Percentiles rank a stretch among this genome's conserved stretches.
phyloP scores from a whole-genome alignment of 805 yeast genomes.

The Kluyveromyces lactis region DNA sequence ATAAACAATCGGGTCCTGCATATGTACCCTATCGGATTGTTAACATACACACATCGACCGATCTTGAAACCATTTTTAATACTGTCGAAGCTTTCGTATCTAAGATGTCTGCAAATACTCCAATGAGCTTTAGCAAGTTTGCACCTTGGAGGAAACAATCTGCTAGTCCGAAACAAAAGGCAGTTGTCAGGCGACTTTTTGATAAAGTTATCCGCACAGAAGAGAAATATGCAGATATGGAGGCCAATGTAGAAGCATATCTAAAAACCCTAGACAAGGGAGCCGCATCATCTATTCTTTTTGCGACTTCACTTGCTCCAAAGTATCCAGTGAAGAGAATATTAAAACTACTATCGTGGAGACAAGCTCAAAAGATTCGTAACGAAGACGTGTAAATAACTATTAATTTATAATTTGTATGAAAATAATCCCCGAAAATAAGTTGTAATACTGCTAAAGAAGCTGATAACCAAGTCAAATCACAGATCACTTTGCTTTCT shows the following conservation, averaged over 20 bases:
- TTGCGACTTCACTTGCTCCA: slow-evolving; percentile 24
- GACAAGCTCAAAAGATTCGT: neutral
- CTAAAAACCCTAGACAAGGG: slow-evolving; percentile 17
- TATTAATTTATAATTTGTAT: no score
- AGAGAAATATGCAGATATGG: neutral
- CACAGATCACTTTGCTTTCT: no score
- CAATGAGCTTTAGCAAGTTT: slow-evolving; percentile 17
- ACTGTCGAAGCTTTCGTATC: slow-evolving; percentile 22
- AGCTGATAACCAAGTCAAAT: no score
- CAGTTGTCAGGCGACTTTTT: slow-evolving; percentile 9
- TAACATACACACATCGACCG: slow-evolving; percentile 1
- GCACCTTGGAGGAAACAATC: slow-evolving; percentile 28
- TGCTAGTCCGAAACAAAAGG: slow-evolving; percentile 25
- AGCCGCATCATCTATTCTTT: slow-evolving; percentile 21
- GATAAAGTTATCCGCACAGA: neutral
- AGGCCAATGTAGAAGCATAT: slow-evolving; percentile 7
- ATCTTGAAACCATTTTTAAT: slow-evolving; percentile 10
- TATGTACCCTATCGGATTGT: neutral
- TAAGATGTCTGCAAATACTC: slow-evolving; percentile 6
- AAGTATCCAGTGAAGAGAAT: slow-evolving; percentile 16
- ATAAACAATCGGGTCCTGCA: neutral
- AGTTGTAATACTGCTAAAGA: no score
- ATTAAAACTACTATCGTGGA: neutral
- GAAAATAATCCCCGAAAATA: no score
- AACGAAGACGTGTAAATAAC: no score